A percentile compares a stretch with the other conserved stretches of the same genome.
Evolutionary conservation across 2,329 filamentous ascomycete genomes (phyloP).

Genomic region (Colletotrichum melonis): DNA sequence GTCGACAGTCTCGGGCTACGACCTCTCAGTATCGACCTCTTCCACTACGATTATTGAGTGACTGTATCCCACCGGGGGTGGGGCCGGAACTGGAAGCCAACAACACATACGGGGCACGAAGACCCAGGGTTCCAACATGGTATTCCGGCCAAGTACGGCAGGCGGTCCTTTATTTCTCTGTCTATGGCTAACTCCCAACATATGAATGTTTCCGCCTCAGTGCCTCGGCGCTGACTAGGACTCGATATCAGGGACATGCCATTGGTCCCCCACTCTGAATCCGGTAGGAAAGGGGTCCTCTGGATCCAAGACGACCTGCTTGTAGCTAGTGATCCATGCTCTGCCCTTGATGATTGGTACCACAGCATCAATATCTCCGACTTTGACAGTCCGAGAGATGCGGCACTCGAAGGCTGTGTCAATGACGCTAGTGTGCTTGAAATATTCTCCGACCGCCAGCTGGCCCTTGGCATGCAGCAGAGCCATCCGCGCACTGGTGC

Average conservation of each 20-base stretch:
- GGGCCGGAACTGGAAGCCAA: too few species aligned
- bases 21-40: too few species aligned
- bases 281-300: constrained; percentile 56
- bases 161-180: too few species aligned
- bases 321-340: constrained; percentile 58
- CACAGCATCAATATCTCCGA: constrained; percentile 52
- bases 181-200: not conserved
- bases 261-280: constrained; percentile 34
- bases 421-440: constrained; percentile 54
- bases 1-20: too few species aligned
- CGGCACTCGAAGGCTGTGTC: constrained; percentile 51
- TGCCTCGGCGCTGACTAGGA: not conserved
- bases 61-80: too few species aligned
- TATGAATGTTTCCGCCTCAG: not conserved
- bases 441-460: constrained; percentile 48
- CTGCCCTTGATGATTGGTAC: constrained; percentile 52
- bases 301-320: constrained; percentile 55
- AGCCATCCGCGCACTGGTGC: constrained; percentile 55
- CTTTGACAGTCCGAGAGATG: constrained; percentile 49
- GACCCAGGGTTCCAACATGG: too few species aligned
- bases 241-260: not conserved
- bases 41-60: too few species aligned
- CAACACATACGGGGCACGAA: too few species aligned
- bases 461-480: constrained; percentile 54
- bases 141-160: too few species aligned